These are phyloP conservation scores for Psidium friedrichsthalianum DNA, from an alignment of 345 rosid genomes.

Conservation along the genomic window DNA sequence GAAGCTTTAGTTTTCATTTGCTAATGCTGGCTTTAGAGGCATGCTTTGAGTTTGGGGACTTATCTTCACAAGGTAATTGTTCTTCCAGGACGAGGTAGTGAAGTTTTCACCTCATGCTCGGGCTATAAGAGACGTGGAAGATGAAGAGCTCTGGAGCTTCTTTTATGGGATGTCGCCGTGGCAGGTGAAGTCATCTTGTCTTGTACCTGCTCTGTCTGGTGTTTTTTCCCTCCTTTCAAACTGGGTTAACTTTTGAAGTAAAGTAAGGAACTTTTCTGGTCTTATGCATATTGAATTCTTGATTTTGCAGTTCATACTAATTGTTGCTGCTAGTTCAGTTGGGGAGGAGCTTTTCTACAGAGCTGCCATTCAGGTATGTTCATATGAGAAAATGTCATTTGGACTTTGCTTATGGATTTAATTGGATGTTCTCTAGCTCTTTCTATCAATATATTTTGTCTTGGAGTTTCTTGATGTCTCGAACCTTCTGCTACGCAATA, in stretches of 20 bases:
- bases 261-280: not conserved
- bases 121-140: slow-evolving; percentile 97
- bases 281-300: not conserved
- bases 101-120: slow-evolving; percentile 93
- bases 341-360: slow-evolving; percentile 99
- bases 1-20: not conserved
- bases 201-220: not conserved
- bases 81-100: slow-evolving; percentile 85
- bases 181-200: slow-evolving; percentile 43
- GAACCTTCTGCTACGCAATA: not conserved
- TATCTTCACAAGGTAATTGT: not conserved
- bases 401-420: not conserved
- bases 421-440: not conserved
- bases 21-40: not conserved
- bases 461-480: not conserved
- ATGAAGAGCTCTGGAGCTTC: slow-evolving; percentile 90
- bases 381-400: not conserved
- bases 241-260: not conserved
- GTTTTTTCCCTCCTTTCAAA: not conserved
- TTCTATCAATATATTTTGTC: not conserved
- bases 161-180: slow-evolving; percentile 96
- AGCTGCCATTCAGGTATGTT: slow-evolving; percentile 82
- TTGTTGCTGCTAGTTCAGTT: slow-evolving; percentile 84
- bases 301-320: slow-evolving; percentile 55
- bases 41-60: not conserved